Evolutionary conservation across 768 basidiomycete genomes (phyloP), one percentile per base, ranked within the genome.

Genomic region (Auricularia sp.): DNA sequence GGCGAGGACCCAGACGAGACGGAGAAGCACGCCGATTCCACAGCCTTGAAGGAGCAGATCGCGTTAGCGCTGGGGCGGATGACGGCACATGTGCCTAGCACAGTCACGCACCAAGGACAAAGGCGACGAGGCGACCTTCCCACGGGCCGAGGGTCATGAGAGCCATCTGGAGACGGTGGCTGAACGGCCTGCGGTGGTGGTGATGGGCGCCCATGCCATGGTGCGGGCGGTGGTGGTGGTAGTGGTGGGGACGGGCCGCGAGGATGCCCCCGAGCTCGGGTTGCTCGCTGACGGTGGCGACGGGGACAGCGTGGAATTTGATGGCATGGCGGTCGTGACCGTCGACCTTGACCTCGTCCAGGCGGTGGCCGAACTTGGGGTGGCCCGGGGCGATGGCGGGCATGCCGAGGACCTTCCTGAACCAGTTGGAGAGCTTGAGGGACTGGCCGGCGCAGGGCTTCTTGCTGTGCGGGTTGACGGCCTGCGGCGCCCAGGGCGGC

Each of bases 111-210:
- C 90, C 91, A 18, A 93, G 81, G 64, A 93, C 90, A 66, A 93
- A 93, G 3, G 91, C 86, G 16, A 93, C 86, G 10, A 85, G 84
- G 61, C 89, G 80, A 61, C 90, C 90, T 74, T 93, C 91, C 90
- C 91, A 92, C 21, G 84, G 84, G 12, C 90, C 88, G 16, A 93
- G 83, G 7, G 82, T 73, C 77, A 84, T 84, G 63, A 92, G 74
- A 2, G 90, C 87, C 63, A 75, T 75, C 70, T 86, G 83, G 66
- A 92, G 75, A 58, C 91, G 85, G 56, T 72, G 75, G 59, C 81
- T 65, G 81, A 90, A 89, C 39, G 80, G 75, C 23, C 69, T 68
- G 62, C 62, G 64, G 60, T 62, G 53, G 43, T 61, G 68, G 68
- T 68, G 67, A 42, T 69, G 61, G 8, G 71, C 68, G 35, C 70